phyloP scores from a whole-genome alignment of 1,284 basidiomycete species.

The Ceratorhiza oryzae-sativae region DNA sequence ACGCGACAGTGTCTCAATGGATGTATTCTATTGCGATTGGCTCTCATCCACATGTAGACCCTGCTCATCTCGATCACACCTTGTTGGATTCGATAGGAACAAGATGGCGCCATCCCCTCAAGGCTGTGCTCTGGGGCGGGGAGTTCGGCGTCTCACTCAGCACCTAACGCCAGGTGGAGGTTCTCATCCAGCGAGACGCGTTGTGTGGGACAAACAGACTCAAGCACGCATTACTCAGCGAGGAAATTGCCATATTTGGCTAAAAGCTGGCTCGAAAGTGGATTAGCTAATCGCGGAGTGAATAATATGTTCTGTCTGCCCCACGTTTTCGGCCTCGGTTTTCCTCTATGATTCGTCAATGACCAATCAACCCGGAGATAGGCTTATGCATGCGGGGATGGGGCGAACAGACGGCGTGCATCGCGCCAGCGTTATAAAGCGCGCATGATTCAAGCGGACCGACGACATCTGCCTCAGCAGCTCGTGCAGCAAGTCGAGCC shows the following conservation, averaged over 20 bases:
- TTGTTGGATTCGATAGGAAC: neutral
- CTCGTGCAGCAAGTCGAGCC: neutral
- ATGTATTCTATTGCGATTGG: neutral
- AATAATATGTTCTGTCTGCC: constrained; percentile 1
- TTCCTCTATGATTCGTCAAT: constrained; percentile 6
- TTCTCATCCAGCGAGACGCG: neutral
- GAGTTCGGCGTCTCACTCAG: neutral
- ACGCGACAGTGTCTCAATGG: too few species aligned
- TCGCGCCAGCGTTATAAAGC: neutral
- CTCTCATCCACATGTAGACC: neutral
- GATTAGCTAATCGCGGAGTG: neutral
- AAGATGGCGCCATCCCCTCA: neutral
- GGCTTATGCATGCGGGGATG: neutral
- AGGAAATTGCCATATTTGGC: neutral
- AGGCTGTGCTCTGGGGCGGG: neutral
- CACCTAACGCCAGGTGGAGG: neutral
- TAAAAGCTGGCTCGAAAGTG: neutral
- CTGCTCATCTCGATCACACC: neutral
- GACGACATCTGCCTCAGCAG: neutral
- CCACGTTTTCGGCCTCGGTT: constrained; percentile 8
- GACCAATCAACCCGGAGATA: neutral
- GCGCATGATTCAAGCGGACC: too few species aligned
- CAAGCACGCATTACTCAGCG: neutral
- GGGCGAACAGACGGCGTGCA: neutral
- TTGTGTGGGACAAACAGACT: neutral